Evolutionary conservation across 176 grass and related monocot genomes (phyloP), one percentile per base, ranked within the genome.

Genomic region (Hordeum marinum): DNA sequence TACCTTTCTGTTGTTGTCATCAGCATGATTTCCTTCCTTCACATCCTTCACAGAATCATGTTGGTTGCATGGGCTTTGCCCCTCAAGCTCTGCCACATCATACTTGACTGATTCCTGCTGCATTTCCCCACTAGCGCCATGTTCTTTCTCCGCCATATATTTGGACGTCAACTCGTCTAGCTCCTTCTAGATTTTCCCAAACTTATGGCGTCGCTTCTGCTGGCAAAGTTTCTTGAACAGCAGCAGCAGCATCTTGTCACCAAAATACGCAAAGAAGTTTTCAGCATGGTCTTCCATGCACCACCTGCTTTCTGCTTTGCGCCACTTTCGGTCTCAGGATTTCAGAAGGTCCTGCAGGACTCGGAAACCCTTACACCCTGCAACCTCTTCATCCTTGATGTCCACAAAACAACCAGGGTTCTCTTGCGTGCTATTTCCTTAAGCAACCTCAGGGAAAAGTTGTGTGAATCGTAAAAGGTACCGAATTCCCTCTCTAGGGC

Each of bases 171-270:
- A 23, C 39, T 84, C 40, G 14, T 84, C 82, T 64, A 84, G 82
- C 71, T 84, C 71, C 41, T 84, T 75, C 71, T 71, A 84, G 2
- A 76, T 76, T 20, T 76, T 65, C 20, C n/a, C 59, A 84, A 84
- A 84, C 72, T 84, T 84, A 66, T 73, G 46, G 23, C 14, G 21
- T 27, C 43, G 27, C 8, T 64, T 84, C 26, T 84, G 82, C 40
- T 81, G 43, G 14, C 79, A 81, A 9, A 81, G 78, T 48, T 1
- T 65, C 60, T 80, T 80, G 40, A 80, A 80, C 7, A 80, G 0
- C 40, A 27, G 2, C 25, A 65, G 18, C 15, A 66, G 78, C 61
- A 67, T 66, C 78, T 26, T 48, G 61, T 80, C 78, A 20, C 78
- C 61, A 66, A 80, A 80, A 32, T 66, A 41, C 11, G 78, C 24